Conservation (phyloP, 345 rosid genomes). For the Trapa bicornis region DNA sequence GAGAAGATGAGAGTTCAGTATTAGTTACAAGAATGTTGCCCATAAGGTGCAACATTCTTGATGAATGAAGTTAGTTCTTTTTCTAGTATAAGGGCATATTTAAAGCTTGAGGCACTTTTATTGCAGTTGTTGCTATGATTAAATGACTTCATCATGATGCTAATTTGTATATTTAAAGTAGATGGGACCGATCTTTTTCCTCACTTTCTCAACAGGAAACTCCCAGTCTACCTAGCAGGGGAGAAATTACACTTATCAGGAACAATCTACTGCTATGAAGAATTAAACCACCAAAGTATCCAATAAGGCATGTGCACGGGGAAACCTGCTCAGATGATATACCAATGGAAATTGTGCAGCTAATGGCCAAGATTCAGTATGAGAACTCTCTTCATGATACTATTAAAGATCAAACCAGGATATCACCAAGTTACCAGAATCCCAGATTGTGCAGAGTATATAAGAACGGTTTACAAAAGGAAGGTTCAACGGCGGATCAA, state of each 20-base stretch:
- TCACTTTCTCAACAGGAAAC: slow-evolving; percentile 37
- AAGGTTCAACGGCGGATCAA: slow-evolving; percentile 27
- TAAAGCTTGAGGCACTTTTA: background rate
- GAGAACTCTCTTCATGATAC: slow-evolving; percentile 75
- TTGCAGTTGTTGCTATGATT: background rate
- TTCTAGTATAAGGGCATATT: background rate
- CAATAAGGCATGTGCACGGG: slow-evolving; percentile 38
- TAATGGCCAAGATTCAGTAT: slow-evolving; percentile 80
- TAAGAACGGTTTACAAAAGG: slow-evolving; percentile 28
- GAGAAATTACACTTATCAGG: slow-evolving; percentile 25
- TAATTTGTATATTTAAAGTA: slow-evolving; percentile 5
- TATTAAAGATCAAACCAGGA: slow-evolving; percentile 27
- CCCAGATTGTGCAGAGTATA: slow-evolving; percentile 35
- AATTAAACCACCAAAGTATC: slow-evolving; percentile 24
- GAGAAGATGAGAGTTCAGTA: slow-evolving; percentile 15
- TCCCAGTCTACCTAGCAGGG: slow-evolving; percentile 30
- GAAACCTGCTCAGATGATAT: slow-evolving; percentile 50
- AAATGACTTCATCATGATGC: background rate
- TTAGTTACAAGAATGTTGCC: slow-evolving; percentile 12
- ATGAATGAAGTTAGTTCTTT: background rate
- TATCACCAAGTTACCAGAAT: slow-evolving; percentile 20
- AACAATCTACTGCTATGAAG: slow-evolving; percentile 16
- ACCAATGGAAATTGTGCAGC: slow-evolving; percentile 91
- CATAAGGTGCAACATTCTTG: slow-evolving; percentile 17
- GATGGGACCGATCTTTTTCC: background rate